These are phyloP conservation scores for Penicillium sumatraense DNA, from an alignment of 2,329 filamentous ascomycete species.

Conservation along the genomic window DNA sequence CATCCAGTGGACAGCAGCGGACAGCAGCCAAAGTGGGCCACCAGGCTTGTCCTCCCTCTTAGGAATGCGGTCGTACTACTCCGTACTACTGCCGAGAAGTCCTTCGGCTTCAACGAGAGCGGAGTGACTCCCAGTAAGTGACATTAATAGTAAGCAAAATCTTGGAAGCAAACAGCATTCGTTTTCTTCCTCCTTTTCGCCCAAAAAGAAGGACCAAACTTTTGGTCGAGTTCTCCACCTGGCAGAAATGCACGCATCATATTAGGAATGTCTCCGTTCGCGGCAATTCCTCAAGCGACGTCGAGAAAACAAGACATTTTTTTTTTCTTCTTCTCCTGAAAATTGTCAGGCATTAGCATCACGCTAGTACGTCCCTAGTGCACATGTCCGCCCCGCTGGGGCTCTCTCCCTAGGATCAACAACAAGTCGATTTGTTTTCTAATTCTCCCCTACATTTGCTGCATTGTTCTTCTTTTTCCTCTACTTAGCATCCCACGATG, in stretches of 20 bases:
- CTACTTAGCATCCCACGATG: constrained; percentile 27
- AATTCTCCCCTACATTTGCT: not conserved
- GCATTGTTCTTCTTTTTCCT: not conserved
- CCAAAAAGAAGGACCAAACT: not conserved
- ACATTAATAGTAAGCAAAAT: too few relatives aligned
- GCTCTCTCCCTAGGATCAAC: constrained; percentile 10
- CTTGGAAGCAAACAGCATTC: not conserved
- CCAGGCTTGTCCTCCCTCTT: too few relatives aligned
- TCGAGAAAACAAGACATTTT: constrained; percentile 4
- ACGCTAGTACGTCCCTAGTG: constrained; percentile 18
- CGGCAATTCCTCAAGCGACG: constrained; percentile 1
- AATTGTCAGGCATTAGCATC: constrained; percentile 21
- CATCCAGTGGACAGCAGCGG: too few relatives aligned
- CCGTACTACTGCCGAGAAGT: too few relatives aligned
- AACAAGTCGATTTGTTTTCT: constrained; percentile 9
- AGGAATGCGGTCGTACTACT: too few relatives aligned
- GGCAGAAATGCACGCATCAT: constrained; percentile 13
- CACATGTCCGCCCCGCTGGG: constrained; percentile 22
- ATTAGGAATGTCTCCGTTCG: not conserved
- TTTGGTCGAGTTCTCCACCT: constrained; percentile 8
- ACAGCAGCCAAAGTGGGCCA: too few relatives aligned
- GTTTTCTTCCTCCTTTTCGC: too few relatives aligned
- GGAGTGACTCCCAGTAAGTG: too few relatives aligned
- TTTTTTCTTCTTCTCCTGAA: constrained; percentile 1
- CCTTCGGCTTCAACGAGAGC: too few relatives aligned